Evolutionary conservation across 495 filamentous ascomycete genomes (phyloP).

Genomic region (Penicillium desertorum): DNA sequence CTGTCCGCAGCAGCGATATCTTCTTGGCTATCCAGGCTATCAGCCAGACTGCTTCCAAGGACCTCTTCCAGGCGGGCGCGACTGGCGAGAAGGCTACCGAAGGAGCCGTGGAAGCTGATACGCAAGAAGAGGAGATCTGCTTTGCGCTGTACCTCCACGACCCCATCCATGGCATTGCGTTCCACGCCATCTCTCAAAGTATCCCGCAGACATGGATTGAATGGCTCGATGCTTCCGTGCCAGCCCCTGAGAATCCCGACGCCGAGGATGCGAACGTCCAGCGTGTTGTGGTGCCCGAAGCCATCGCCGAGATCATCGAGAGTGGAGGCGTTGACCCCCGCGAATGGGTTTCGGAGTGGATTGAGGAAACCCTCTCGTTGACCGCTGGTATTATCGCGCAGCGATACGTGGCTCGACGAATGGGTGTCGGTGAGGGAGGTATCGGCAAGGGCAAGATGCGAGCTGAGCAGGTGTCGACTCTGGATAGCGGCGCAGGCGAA

Average conservation of each 20-base stretch:
- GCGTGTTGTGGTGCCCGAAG: constrained; percentile 62
- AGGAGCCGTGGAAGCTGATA: constrained; percentile 49
- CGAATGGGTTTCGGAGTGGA: constrained; percentile 97
- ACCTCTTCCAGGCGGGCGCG: constrained; percentile 65
- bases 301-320: constrained; percentile 85
- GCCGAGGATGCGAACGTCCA: constrained; percentile 36
- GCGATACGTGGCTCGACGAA: constrained; percentile 88
- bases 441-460: constrained; percentile 71
- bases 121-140: constrained; percentile 59
- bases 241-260: constrained; percentile 44
- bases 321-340: constrained; percentile 88
- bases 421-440: constrained; percentile 89
- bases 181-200: constrained; percentile 76
- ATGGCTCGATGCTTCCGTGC: constrained; percentile 81
- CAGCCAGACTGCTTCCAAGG: constrained; percentile 55
- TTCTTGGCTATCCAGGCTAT: constrained; percentile 94
- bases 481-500: constrained; percentile 77
- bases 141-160: constrained; percentile 95
- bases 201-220: constrained; percentile 85
- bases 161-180: constrained; percentile 87
- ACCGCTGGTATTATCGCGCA: constrained; percentile 88
- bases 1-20: constrained; percentile 87
- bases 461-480: constrained; percentile 64
- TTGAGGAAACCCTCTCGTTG: constrained; percentile 83
- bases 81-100: constrained; percentile 55